These are phyloP conservation scores for Lichtheimia corymbifera DNA, from an alignment of 371 early-diverging fungal species.

Conservation along the genomic window DNA sequence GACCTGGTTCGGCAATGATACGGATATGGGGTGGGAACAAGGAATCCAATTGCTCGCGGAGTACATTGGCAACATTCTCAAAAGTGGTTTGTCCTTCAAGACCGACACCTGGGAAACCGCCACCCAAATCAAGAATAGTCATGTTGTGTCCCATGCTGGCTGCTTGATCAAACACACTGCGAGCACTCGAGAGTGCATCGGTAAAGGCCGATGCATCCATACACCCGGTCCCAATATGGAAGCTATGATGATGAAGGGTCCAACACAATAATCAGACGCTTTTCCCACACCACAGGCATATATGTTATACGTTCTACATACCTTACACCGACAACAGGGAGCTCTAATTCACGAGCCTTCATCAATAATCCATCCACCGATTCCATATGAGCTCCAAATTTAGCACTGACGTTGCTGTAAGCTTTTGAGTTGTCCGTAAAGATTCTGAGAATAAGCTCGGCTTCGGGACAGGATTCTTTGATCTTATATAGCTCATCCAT, in stretches of 20 bases:
- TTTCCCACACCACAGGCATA: background rate
- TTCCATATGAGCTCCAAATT: conserved; percentile 93
- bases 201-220: conserved; percentile 83
- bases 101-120: conserved; percentile 94
- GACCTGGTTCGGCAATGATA: conserved; percentile 97
- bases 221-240: conserved; percentile 97
- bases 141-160: conserved; percentile 76
- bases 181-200: conserved; percentile 87
- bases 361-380: conserved; percentile 67
- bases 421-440: conserved; percentile 93
- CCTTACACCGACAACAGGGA: conserved; percentile 88
- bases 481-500: conserved; percentile 95
- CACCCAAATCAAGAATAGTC: conserved; percentile 90
- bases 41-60: conserved; percentile 76
- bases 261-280: background rate
- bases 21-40: conserved; percentile 76
- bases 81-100: conserved; percentile 76
- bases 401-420: conserved; percentile 88
- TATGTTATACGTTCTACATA: conserved; percentile 11
- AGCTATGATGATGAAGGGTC: conserved; percentile 33
- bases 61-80: conserved; percentile 77
- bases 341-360: conserved; percentile 73
- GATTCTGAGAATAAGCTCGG: conserved; percentile 89
- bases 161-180: conserved; percentile 86
- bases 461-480: conserved; percentile 75